Evolutionary conservation across 2,329 filamentous ascomycete species (phyloP).

Genomic region (Lasiodiplodia hormozganensis): DNA sequence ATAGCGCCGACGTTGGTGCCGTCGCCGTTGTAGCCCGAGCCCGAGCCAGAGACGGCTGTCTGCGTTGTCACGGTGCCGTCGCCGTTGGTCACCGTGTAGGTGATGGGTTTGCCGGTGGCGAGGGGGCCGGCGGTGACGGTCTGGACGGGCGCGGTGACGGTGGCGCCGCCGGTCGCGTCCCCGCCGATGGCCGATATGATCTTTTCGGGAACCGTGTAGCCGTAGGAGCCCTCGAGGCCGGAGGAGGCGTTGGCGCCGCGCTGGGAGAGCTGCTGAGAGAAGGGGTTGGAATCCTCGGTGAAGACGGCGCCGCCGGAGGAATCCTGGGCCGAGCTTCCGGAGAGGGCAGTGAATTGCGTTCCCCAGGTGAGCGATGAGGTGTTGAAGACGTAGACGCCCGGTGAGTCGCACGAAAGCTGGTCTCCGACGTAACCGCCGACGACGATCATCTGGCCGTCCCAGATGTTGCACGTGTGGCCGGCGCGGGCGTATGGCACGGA

Average conservation of each 20-base stretch:
- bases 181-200: slow-evolving; percentile 74
- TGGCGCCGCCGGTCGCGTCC: slow-evolving; percentile 70
- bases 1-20: slow-evolving; percentile 62
- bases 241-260: slow-evolving; percentile 55
- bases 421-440: slow-evolving; percentile 73
- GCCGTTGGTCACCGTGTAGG: slow-evolving; percentile 67
- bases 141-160: slow-evolving; percentile 67
- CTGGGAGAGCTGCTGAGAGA: slow-evolving; percentile 59
- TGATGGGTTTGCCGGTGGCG: slow-evolving; percentile 71
- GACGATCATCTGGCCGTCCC: slow-evolving; percentile 81
- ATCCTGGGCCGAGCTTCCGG: slow-evolving; percentile 55
- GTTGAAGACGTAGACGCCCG: slow-evolving; percentile 79
- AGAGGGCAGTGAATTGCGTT: slow-evolving; percentile 70
- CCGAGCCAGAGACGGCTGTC: slow-evolving; percentile 38
- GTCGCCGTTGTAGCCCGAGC: slow-evolving; percentile 32
- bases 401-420: slow-evolving; percentile 68
- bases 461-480: slow-evolving; percentile 78
- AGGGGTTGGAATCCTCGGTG: slow-evolving; percentile 43
- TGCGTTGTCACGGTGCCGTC: slow-evolving; percentile 45
- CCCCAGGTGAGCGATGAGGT: slow-evolving; percentile 73
- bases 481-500: slow-evolving; percentile 64
- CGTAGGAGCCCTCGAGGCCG: slow-evolving; percentile 64
- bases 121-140: slow-evolving; percentile 72
- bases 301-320: slow-evolving; percentile 35
- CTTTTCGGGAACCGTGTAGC: slow-evolving; percentile 72